phyloP scores from a whole-genome alignment of 257 asterid species.

The Ilex aquifolium region DNA sequence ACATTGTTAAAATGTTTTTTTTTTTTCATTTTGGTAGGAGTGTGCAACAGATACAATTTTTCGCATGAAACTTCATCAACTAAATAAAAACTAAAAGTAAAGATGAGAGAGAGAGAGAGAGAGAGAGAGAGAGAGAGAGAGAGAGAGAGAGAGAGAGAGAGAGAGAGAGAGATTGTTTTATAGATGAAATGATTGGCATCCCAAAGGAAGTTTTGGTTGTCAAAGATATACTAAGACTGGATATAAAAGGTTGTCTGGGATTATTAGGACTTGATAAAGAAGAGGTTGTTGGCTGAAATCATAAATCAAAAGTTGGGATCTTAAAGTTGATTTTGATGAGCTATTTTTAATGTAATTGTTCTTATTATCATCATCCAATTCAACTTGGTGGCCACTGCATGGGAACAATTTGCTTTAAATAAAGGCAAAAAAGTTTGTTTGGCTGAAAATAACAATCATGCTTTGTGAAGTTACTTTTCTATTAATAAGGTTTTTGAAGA shows the following conservation, averaged over 20 bases:
- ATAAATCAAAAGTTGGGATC: too few relatives aligned
- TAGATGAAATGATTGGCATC: constrained; percentile 27
- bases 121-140: neutral
- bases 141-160: neutral
- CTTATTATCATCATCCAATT: neutral
- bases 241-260: constrained; percentile 27
- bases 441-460: neutral
- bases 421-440: constrained; percentile 1
- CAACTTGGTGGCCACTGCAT: neutral
- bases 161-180: neutral
- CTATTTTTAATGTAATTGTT: too few relatives aligned
- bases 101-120: neutral
- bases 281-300: constrained; percentile 18
- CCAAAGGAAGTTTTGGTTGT: constrained; percentile 12
- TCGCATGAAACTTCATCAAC: constrained; percentile 19
- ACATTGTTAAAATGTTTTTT: constrained; percentile 1
- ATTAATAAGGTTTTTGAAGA: neutral
- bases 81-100: constrained; percentile 5
- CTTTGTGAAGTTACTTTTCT: neutral
- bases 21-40: too few relatives aligned
- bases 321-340: too few relatives aligned
- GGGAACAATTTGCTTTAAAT: constrained; percentile 2
- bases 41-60: constrained; percentile 21
- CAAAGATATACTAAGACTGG: neutral
- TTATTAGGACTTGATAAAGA: constrained; percentile 19